Evolutionary conservation across 495 filamentous ascomycete genomes (phyloP), one percentile per base, ranked within the genome.

Genomic region (Annulohypoxylon moriforme): DNA sequence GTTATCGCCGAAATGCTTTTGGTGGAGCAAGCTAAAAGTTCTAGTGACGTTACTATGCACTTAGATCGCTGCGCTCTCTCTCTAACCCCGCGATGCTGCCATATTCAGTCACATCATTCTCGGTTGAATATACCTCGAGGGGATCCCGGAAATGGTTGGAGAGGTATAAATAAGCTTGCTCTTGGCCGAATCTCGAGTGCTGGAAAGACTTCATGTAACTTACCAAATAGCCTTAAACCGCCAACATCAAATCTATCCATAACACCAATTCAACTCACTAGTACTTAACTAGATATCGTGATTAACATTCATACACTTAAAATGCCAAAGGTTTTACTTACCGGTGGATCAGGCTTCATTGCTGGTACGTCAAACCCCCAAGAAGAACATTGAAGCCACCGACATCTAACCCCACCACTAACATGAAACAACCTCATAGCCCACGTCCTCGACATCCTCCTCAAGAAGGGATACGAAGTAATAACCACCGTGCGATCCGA

Each of bases 401-500:
- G n/a, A n/a, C n/a, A n/a, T n/a, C n/a, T n/a, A n/a, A 49, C 33
- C 11, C 22, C 8, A 44, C 25, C 63, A 29, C 29, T 25, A n/a
- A 27, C 5, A 49, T 44, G 60, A 69, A 68, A 25, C 29, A 27
- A 4, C 29, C 14, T 2, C 20, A 5, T 47, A 82, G 92, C 92
- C 64, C 93, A 97, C 77, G 86, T 94, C 64, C 85, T 97, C 50
- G 92, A 96, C 55, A 84, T 88, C 42, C 87, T 97, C 27, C 83
- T 95, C 36, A 77, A 89, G 65, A 85, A 84, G 73, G 82, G 87
- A 44, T 91, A 94, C 78, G 88, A 88, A 44, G 93, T 96, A 11
- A 89, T 96, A 13, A 93, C 93, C 9, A 97, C 93, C 4, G 95
- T 98, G 53, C 87, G 95, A 52, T 90, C 88, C 3, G 84, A 92